Evolutionary conservation across 2,329 filamentous ascomycete species (phyloP).

Genomic region (Chaetomium sp.): DNA sequence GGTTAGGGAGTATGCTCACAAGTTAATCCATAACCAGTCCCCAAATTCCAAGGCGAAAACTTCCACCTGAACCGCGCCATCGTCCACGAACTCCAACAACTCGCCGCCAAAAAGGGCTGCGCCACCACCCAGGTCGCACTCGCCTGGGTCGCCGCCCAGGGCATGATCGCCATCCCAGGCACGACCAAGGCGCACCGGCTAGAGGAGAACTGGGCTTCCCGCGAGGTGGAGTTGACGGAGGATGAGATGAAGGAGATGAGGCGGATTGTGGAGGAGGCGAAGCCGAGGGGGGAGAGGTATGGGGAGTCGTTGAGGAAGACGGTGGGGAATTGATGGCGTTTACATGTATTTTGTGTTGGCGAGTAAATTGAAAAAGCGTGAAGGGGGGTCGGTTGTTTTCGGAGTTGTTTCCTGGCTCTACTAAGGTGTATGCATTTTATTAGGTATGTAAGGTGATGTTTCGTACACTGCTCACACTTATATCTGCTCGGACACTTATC

Average conservation of each 20-base stretch:
- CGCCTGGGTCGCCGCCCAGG: constrained; percentile 7
- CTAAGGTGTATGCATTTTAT: no score
- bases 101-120: constrained; percentile 5
- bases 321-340: background rate
- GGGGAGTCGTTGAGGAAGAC: background rate
- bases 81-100: background rate
- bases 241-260: constrained; percentile 1
- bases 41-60: constrained; percentile 8
- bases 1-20: no score
- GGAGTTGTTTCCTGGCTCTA: background rate
- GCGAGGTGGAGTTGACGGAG: constrained; percentile 2
- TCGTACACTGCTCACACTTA: no score
- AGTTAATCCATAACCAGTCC: background rate
- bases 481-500: no score
- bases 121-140: constrained; percentile 4
- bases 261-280: constrained; percentile 1
- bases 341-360: background rate
- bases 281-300: constrained; percentile 2
- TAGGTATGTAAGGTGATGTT: no score
- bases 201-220: constrained; percentile 5
- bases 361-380: background rate
- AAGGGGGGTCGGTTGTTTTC: background rate
- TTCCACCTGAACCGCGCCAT: constrained; percentile 4
- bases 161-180: constrained; percentile 2
- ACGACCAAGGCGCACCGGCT: constrained; percentile 4